phyloP scores from a whole-genome alignment of 495 filamentous ascomycete species.

The Cairneyella variabilis region DNA sequence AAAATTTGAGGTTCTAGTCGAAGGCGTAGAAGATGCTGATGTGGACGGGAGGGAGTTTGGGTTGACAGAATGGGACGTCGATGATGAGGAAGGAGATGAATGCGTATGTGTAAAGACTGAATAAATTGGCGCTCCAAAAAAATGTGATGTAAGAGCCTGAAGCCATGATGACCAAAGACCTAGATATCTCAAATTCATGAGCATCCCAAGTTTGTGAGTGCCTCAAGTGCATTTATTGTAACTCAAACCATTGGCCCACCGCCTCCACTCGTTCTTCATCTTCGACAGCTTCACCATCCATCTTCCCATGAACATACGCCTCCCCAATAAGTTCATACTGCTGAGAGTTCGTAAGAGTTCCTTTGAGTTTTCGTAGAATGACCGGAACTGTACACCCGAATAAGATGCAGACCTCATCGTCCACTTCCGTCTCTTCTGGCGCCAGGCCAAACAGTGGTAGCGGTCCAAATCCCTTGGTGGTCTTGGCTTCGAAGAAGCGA shows the following conservation, averaged over 20 bases:
- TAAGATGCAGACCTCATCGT: neutral
- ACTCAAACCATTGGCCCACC: neutral
- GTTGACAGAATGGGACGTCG: no score
- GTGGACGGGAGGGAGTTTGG: no score
- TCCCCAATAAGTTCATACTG: constrained; percentile 9
- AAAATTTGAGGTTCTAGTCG: no score
- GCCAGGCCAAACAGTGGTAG: neutral
- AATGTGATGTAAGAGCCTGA: no score
- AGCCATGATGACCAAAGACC: no score
- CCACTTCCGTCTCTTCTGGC: neutral
- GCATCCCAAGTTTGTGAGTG: no score
- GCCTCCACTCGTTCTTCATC: constrained; percentile 5
- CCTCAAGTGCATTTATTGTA: neutral
- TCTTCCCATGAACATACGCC: constrained; percentile 18
- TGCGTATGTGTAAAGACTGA: no score
- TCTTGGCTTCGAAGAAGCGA: neutral
- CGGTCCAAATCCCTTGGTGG: neutral
- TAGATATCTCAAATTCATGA: no score
- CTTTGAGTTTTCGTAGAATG: neutral
- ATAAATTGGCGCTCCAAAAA: no score
- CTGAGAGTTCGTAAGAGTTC: neutral
- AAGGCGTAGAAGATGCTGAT: no score
- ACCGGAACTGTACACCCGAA: neutral
- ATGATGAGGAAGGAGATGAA: no score
- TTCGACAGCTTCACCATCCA: constrained; percentile 34